Percentiles rank a stretch among this genome's conserved stretches.
Evolutionary conservation across 2,329 filamentous ascomycete genomes (phyloP).

Genomic region (Bipolaris gigantea): DNA sequence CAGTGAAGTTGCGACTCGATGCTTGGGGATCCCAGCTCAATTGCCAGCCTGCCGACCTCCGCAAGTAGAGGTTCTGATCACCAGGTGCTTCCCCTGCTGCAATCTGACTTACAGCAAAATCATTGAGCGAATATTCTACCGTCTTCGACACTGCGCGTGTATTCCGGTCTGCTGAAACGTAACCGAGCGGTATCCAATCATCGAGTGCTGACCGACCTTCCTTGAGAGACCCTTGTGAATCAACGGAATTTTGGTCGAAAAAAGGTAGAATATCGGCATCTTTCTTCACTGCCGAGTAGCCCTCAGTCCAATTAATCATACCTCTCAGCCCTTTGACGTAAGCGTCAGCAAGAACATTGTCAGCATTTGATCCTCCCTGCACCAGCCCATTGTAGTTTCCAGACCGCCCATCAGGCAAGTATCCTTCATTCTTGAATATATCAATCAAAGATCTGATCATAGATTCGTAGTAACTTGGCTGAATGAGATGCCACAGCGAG

Average conservation of each 20-base stretch:
- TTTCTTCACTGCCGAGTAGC: slow-evolving; percentile 71
- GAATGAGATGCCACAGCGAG: slow-evolving; percentile 59
- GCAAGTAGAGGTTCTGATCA: slow-evolving; percentile 45
- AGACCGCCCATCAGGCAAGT: slow-evolving; percentile 68
- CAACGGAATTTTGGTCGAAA: slow-evolving; percentile 42
- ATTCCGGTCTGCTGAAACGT: slow-evolving; percentile 45
- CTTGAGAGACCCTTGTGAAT: slow-evolving; percentile 44
- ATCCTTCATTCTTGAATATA: slow-evolving; percentile 63
- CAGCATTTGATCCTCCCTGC: slow-evolving; percentile 43
- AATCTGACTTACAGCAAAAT: slow-evolving; percentile 49
- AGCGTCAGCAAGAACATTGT: slow-evolving; percentile 63
- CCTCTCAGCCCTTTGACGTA: slow-evolving; percentile 65
- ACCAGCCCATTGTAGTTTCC: slow-evolving; percentile 59
- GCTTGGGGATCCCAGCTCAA: slow-evolving; percentile 46
- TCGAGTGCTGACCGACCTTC: slow-evolving; percentile 49
- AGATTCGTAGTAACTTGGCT: slow-evolving; percentile 63
- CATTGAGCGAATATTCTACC: slow-evolving; percentile 50
- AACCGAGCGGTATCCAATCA: slow-evolving; percentile 50
- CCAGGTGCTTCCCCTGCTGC: slow-evolving; percentile 46
- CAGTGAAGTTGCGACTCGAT: slow-evolving; percentile 42
- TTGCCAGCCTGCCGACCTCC: slow-evolving; percentile 48
- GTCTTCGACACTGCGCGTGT: slow-evolving; percentile 47
- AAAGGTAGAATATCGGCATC: slow-evolving; percentile 63
- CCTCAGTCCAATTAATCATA: slow-evolving; percentile 70
- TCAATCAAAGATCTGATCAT: slow-evolving; percentile 74